A percentile compares a stretch with the other conserved stretches of the same genome.
These are phyloP conservation scores for Alternaria sp. DNA, from an alignment of 2,329 filamentous ascomycete genomes.

Conservation along the genomic window DNA sequence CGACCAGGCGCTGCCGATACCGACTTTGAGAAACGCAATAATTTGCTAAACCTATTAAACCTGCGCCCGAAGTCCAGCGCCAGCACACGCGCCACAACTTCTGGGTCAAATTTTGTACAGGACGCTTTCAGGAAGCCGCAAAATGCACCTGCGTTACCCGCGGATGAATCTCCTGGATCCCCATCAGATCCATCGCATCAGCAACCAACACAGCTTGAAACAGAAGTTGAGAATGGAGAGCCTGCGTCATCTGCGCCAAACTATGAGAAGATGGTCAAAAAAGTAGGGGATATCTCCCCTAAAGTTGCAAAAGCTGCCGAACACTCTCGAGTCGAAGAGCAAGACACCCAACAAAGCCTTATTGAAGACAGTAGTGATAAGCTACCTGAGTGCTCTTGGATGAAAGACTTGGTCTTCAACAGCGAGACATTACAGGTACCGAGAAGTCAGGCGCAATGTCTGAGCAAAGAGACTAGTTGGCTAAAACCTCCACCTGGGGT, in stretches of 20 bases:
- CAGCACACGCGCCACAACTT: not conserved
- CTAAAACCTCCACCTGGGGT: conserved; percentile 43
- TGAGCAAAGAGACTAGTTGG: conserved; percentile 55
- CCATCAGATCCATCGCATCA: not conserved
- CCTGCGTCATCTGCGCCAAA: not conserved
- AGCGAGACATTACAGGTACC: conserved; percentile 45
- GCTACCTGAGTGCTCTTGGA: conserved; percentile 28
- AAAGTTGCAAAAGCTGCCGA: not conserved
- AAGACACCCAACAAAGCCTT: not conserved
- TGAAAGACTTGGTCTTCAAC: conserved; percentile 33
- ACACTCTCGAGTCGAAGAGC: not conserved
- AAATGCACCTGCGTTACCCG: not conserved
- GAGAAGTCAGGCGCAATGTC: conserved; percentile 58
- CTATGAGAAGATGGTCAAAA: not conserved
- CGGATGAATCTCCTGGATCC: not conserved
- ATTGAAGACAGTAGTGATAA: not conserved
- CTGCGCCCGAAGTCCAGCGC: not conserved
- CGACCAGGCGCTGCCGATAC: conserved; percentile 9
- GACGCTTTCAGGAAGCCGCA: conserved; percentile 1
- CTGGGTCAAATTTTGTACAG: not conserved
- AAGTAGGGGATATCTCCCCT: not conserved
- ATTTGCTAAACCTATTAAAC: not conserved
- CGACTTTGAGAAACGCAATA: not conserved
- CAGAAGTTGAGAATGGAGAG: not conserved
- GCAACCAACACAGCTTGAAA: not conserved